phyloP scores from a whole-genome alignment of 2,329 filamentous ascomycete genomes.

The Cladosporium sp. region DNA sequence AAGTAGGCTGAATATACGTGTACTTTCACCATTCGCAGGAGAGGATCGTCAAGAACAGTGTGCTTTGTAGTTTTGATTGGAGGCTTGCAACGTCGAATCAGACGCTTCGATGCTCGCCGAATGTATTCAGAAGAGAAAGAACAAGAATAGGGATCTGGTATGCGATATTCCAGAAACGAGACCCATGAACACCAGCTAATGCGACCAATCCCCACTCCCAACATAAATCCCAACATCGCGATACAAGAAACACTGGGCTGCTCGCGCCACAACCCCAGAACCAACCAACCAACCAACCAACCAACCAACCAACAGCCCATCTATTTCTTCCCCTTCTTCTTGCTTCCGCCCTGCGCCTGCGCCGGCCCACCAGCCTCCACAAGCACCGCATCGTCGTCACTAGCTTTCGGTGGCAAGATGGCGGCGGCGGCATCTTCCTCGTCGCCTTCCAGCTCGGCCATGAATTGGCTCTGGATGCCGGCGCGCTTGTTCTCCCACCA shows the following conservation, averaged over 20 bases:
- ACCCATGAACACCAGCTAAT: neutral
- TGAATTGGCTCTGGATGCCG: slow-evolving; percentile 72
- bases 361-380: slow-evolving; percentile 65
- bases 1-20: neutral
- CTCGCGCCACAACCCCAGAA: neutral
- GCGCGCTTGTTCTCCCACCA: slow-evolving; percentile 90
- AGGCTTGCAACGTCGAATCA: neutral
- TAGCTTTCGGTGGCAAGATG: slow-evolving; percentile 37
- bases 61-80: neutral
- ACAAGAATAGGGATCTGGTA: neutral
- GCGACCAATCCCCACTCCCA: neutral
- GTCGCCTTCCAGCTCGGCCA: slow-evolving; percentile 73
- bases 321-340: slow-evolving; percentile 67
- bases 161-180: neutral
- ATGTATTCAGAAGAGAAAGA: neutral
- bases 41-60: neutral
- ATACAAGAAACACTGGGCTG: neutral
- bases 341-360: slow-evolving; percentile 43
- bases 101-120: neutral
- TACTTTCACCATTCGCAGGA: neutral
- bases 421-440: slow-evolving; percentile 42
- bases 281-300: neutral
- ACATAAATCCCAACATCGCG: neutral
- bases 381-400: slow-evolving; percentile 75
- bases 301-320: neutral